Evolutionary conservation across 2,329 filamentous ascomycete genomes (phyloP).

Genomic region (Dothistroma septosporum): DNA sequence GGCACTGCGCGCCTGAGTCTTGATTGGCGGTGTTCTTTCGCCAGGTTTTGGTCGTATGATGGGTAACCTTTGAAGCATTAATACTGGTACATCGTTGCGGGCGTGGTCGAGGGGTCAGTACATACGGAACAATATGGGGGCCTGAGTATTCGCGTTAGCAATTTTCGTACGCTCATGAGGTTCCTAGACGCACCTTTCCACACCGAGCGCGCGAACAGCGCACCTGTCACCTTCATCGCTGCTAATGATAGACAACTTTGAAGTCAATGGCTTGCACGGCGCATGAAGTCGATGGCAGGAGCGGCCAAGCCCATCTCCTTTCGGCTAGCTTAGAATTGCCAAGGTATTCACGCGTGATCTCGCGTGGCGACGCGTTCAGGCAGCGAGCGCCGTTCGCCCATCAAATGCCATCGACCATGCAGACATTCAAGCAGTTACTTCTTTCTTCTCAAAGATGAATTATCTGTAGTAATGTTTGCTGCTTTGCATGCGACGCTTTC

Average conservation of each 20-base stretch:
- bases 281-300: slow-evolving; percentile 13
- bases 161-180: neutral
- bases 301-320: slow-evolving; percentile 4
- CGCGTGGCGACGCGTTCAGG: slow-evolving; percentile 12
- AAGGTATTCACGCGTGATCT: neutral
- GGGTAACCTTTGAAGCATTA: slow-evolving; percentile 49
- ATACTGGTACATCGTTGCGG: neutral
- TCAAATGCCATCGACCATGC: neutral
- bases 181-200: slow-evolving; percentile 68
- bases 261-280: slow-evolving; percentile 11
- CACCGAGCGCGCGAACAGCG: slow-evolving; percentile 62
- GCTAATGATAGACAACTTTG: slow-evolving; percentile 5
- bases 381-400: slow-evolving; percentile 10
- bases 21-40: slow-evolving; percentile 66
- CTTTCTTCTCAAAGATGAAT: neutral
- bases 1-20: slow-evolving; percentile 79
- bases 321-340: neutral
- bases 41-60: slow-evolving; percentile 59
- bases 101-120: neutral
- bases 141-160: slow-evolving; percentile 43
- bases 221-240: slow-evolving; percentile 29
- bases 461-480: neutral
- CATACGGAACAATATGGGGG: slow-evolving; percentile 68
- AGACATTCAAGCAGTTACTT: slow-evolving; percentile 5
- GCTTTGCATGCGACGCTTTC: neutral